These are phyloP conservation scores for Aspergillus thermomutatus DNA, from an alignment of 2,329 filamentous ascomycete species.

Conservation along the genomic window DNA sequence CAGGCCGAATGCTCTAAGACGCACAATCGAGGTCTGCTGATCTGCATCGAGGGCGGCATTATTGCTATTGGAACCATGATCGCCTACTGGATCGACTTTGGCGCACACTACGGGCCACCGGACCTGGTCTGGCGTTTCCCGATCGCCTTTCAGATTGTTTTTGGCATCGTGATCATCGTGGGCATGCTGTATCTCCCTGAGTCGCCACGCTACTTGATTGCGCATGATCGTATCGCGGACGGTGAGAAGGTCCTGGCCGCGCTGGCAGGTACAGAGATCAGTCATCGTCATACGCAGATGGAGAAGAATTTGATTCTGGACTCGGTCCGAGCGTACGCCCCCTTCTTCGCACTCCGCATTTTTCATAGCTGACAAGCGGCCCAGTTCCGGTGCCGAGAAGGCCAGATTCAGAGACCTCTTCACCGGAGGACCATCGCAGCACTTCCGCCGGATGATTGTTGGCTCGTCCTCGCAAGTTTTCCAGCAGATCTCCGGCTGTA, in stretches of 20 bases:
- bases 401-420: constrained; percentile 42
- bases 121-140: constrained; percentile 51
- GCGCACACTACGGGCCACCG: constrained; percentile 34
- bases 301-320: constrained; percentile 66
- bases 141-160: constrained; percentile 52
- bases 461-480: constrained; percentile 42
- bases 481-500: constrained; percentile 51
- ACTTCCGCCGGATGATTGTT: constrained; percentile 40
- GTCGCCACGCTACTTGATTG: constrained; percentile 46
- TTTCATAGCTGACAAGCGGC: constrained; percentile 31
- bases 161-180: constrained; percentile 44
- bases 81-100: constrained; percentile 53
- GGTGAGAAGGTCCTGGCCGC: constrained; percentile 51
- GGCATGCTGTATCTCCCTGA: constrained; percentile 45
- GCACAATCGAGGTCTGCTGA: constrained; percentile 58
- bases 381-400: constrained; percentile 56
- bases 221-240: constrained; percentile 45
- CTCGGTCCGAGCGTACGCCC: constrained; percentile 57
- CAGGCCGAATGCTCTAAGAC: constrained; percentile 54
- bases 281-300: constrained; percentile 55
- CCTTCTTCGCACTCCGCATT: too few species aligned
- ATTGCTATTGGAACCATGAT: constrained; percentile 53
- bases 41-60: constrained; percentile 56
- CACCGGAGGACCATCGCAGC: constrained; percentile 38
- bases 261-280: constrained; percentile 45